These are phyloP conservation scores for Aspergillus olivimuriae DNA, from an alignment of 495 filamentous ascomycete species.

Conservation along the genomic window DNA sequence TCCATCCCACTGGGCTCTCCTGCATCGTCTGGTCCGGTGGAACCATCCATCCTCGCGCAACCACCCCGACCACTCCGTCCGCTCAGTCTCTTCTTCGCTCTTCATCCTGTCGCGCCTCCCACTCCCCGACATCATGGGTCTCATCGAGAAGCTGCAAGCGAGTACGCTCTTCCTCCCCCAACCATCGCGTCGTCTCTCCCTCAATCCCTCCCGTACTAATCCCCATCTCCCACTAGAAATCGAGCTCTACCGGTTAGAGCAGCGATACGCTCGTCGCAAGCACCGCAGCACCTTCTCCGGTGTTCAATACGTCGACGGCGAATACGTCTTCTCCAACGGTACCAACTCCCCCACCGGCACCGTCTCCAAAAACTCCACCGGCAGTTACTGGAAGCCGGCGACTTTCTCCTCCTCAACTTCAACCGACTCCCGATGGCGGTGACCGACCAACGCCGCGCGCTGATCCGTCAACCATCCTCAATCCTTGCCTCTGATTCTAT, in stretches of 20 bases:
- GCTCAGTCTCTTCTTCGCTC: too few relatives aligned
- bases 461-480: neutral
- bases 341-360: slow-evolving; percentile 34
- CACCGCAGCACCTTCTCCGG: slow-evolving; percentile 82
- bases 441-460: slow-evolving; percentile 8
- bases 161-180: too few relatives aligned
- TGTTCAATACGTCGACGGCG: slow-evolving; percentile 85
- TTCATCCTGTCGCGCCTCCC: neutral
- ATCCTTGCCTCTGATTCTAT: slow-evolving; percentile 7
- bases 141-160: slow-evolving; percentile 52
- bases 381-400: slow-evolving; percentile 31
- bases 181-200: neutral
- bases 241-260: slow-evolving; percentile 87
- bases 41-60: too few relatives aligned
- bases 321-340: slow-evolving; percentile 64
- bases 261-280: slow-evolving; percentile 82
- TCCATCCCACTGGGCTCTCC: too few relatives aligned
- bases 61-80: too few relatives aligned
- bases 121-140: slow-evolving; percentile 36
- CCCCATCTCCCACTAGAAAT: slow-evolving; percentile 44
- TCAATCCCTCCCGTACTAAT: neutral
- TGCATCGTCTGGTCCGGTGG: too few relatives aligned
- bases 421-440: slow-evolving; percentile 28
- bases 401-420: slow-evolving; percentile 26
- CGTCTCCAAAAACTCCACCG: slow-evolving; percentile 39